Percentiles rank a stretch among this genome's conserved stretches.
These are phyloP conservation scores for Helicocarpus griseus DNA, from an alignment of 2,329 filamentous ascomycete genomes.

Conservation along the genomic window DNA sequence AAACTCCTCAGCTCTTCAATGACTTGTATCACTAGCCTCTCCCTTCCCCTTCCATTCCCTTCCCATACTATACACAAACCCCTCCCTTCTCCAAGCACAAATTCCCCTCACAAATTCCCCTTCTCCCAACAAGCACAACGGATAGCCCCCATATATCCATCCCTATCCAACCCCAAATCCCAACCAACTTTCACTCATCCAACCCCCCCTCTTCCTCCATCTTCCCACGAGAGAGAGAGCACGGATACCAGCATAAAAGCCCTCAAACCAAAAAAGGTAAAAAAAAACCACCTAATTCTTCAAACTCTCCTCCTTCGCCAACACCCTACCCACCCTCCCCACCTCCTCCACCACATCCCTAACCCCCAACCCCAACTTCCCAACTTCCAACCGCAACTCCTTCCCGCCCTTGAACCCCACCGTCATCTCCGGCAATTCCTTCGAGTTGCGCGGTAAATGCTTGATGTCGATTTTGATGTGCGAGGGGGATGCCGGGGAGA, in stretches of 20 bases:
- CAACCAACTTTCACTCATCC: too few species aligned
- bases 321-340: constrained; percentile 72
- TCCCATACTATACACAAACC: background rate
- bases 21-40: background rate
- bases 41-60: background rate
- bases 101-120: too few species aligned
- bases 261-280: background rate
- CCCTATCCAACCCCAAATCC: too few species aligned
- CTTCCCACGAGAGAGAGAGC: too few species aligned
- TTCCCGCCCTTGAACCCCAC: constrained; percentile 96
- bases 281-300: constrained; percentile 29
- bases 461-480: constrained; percentile 69
- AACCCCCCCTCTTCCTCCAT: too few species aligned
- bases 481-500: constrained; percentile 64
- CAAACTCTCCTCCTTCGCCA: constrained; percentile 78
- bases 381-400: constrained; percentile 71
- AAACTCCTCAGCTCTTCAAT: background rate
- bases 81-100: background rate
- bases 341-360: constrained; percentile 81
- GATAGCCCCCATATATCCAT: too few species aligned
- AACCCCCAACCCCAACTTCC: constrained; percentile 69
- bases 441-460: constrained; percentile 60
- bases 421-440: constrained; percentile 57
- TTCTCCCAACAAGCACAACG: too few species aligned
- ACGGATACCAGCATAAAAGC: too few species aligned